A percentile compares a stretch with the other conserved stretches of the same genome.
Conservation (phyloP, 192 early-diverging fungal species). For the Chytriomyces confervae region DNA sequence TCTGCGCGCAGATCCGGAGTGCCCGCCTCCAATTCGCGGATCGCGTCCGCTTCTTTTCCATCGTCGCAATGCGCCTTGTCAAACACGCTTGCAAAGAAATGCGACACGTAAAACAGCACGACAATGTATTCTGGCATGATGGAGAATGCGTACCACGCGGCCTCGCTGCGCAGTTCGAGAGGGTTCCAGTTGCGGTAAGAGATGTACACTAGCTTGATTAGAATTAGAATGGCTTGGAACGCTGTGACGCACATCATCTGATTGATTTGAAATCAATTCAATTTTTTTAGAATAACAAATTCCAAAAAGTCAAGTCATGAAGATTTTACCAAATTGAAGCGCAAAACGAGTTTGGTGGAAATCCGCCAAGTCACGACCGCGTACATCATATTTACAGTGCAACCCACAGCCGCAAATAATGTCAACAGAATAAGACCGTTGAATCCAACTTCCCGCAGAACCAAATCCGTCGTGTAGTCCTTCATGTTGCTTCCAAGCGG, state of each 20-base stretch:
- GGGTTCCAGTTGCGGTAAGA: too few species aligned
- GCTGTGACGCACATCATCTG: neutral
- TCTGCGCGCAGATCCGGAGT: too few species aligned
- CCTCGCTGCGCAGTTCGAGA: neutral
- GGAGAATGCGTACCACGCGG: neutral
- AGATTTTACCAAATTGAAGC: too few species aligned
- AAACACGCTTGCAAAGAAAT: neutral
- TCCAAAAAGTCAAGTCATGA: too few species aligned
- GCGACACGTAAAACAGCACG: neutral
- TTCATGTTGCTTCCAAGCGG: conserved; percentile 11
- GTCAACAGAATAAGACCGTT: conserved; percentile 26
- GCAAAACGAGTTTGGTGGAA: too few species aligned
- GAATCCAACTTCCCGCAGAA: conserved; percentile 28
- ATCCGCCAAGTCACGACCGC: neutral
- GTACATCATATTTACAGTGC: neutral
- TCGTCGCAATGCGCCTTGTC: neutral
- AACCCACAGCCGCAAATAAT: conserved; percentile 6
- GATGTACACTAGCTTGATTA: conserved; percentile 15
- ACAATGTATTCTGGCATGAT: neutral
- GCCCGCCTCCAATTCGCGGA: too few species aligned
- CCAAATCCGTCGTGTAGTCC: conserved; percentile 5
- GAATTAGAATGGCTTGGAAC: conserved; percentile 16
- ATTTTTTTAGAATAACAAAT: too few species aligned
- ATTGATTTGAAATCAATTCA: conserved; percentile 2
- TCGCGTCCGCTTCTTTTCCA: too few species aligned